Evolutionary conservation across 495 filamentous ascomycete species (phyloP), one percentile per base, ranked within the genome.

Genomic region (Aspergillus coremiiformis): DNA sequence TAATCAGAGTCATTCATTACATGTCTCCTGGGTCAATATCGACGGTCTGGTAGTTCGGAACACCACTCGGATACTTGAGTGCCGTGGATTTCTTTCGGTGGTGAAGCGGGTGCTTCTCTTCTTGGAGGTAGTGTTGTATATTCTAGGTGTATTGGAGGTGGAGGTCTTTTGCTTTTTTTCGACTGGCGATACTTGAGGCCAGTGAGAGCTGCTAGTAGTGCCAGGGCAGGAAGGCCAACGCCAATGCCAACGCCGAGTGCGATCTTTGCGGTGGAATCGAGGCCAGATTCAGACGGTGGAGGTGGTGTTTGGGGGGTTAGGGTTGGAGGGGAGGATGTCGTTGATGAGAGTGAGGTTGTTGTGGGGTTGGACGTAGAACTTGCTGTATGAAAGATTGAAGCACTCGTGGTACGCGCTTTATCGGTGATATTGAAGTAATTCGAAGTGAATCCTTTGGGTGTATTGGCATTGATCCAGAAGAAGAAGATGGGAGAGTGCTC

Each of bases 371-470:
- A 32, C 11, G 50, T 39, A 0, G 41, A 39, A 4, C 21, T n/a
- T 20, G 42, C 19, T 33, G 43, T 46, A 9, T 29, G 4, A 1
- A 20, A 21, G 12, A 15, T 37, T 47, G 37, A 22, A 5, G 17
- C 39, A 26, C 27, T 9, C 19, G 26, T 46, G 30, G 21, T 44
- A 1, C 26, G 24, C 23, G 53, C 10, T n/a, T 42, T 48, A 2
- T 32, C 11, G 11, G 49, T 52, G 29, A 68, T 69, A 39, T 65
- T 69, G 53, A 71, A 69, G 47, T 59, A 69, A 1, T 48, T 50
- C n/a, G 65, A 63, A 3, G 59, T 51, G 20, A 65, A 37, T 6
- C 57, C 29, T 32, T 32, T 4, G 4, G 54, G 50, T 3, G 10
- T 46, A 41, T 52, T 32, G 17, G 49, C 19, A 11, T 52, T 52